phyloP scores from a whole-genome alignment of 352 stramenopile genomes.

The Globisporangium megalacanthum region DNA sequence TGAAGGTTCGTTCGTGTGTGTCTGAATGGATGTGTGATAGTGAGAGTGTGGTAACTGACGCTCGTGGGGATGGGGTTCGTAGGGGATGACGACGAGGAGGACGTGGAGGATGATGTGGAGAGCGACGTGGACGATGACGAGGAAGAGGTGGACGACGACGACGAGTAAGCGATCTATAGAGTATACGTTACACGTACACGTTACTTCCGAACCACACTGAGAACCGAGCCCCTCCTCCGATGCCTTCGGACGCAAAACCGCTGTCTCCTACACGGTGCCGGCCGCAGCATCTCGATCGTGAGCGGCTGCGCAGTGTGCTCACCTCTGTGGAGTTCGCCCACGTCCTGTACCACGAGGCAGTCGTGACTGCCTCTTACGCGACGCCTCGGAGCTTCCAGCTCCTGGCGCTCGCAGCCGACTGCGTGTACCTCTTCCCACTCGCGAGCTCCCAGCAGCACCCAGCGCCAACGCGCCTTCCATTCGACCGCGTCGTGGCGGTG shows the following conservation, averaged over 20 bases:
- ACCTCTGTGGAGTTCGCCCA: constrained; percentile 22
- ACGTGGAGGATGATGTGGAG: constrained; percentile 31
- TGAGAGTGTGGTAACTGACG: constrained; percentile 2
- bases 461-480: constrained; percentile 17
- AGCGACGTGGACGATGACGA: constrained; percentile 38
- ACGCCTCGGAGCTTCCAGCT: constrained; percentile 35
- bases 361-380: constrained; percentile 26
- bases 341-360: constrained; percentile 52
- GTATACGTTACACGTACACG: not conserved
- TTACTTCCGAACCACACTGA: not conserved
- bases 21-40: not conserved
- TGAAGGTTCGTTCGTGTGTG: constrained; percentile 26
- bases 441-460: constrained; percentile 12
- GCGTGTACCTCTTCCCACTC: constrained; percentile 42
- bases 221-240: no score
- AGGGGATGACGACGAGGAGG: constrained; percentile 24
- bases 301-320: constrained; percentile 40
- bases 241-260: not conserved
- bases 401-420: constrained; percentile 37
- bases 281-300: constrained; percentile 46
- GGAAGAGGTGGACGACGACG: constrained; percentile 26
- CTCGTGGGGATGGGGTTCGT: constrained; percentile 7
- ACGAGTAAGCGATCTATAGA: constrained; percentile 31
- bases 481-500: constrained; percentile 24
- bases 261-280: constrained; percentile 46